Base-by-base conservation (phyloP, 148 eudicot genomes). In the Rhododendron ovatum region DNA sequence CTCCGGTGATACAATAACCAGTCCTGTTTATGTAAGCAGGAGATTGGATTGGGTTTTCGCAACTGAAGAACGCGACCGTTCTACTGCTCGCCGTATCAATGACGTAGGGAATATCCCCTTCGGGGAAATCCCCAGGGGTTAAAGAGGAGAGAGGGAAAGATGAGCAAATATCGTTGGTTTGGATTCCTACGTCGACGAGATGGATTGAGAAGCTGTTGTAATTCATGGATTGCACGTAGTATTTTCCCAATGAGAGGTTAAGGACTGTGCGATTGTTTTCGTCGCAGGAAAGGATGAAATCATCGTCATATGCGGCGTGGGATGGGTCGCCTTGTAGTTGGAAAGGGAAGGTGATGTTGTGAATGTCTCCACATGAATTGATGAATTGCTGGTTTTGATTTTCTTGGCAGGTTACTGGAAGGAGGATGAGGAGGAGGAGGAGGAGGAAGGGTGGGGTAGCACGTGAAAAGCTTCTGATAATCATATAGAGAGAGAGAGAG, bases 161-260 rank as follows among this genome's bases (percentile, higher is more conserved):
- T 8, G 90, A 75, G 13, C 85, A 85, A 33, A 17, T 8, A 18
- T 82, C 45, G 3, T 3, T 20, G 77, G 30, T 65, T 1, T 30
- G 35, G 50, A 85, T 13, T 17, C 87, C 83, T 3, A 67, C n/a
- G 18, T 88, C 87, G 0, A 71, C 76, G 1, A 88, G 2, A 2
- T 88, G 63, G 5, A 88, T 86, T 48, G 73, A 3, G 53, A 3
- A 20, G 53, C 33, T 76, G 20, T n/a, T 6, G 74, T 88, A 88
- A 37, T 33, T 37, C 65, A 88, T 88, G 0, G 82, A 51, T 37
- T 76, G 59, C 9, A 88, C 90, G 69, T 78, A 28, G 88, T 55
- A 88, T 50, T 86, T 82, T 80, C 33, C 71, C 0, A 20, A 37
- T 5, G 1, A 48, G 13, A 82, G 3, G 28, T 59, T 1, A 2